phyloP scores from a whole-genome alignment of 495 filamentous ascomycete species.

The Penicillium salamii region DNA sequence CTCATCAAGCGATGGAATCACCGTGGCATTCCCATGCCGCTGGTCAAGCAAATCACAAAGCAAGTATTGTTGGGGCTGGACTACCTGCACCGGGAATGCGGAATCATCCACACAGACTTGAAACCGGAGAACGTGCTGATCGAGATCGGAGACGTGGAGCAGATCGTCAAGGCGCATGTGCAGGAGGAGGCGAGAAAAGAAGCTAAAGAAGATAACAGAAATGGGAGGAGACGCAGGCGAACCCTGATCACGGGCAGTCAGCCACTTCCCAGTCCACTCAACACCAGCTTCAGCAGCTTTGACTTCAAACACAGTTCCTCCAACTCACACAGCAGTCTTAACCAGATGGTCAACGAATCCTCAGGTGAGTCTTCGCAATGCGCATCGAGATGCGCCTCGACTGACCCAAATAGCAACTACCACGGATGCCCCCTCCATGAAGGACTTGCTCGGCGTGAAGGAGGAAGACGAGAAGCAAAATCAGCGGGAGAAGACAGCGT shows the following conservation, averaged over 20 bases:
- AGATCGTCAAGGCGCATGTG: constrained; percentile 93
- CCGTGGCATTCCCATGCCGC: constrained; percentile 88
- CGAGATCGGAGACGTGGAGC: constrained; percentile 97
- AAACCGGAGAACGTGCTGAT: constrained; percentile 99
- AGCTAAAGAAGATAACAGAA: constrained; percentile 86
- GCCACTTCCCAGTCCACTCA: constrained; percentile 90
- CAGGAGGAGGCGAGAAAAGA: constrained; percentile 70
- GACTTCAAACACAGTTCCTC: constrained; percentile 70
- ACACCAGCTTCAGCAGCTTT: constrained; percentile 78
- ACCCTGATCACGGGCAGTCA: constrained; percentile 98
- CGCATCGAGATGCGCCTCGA: neutral
- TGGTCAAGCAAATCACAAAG: constrained; percentile 98
- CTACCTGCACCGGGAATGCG: constrained; percentile 95
- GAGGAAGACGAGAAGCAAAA: constrained; percentile 70
- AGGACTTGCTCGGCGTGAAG: constrained; percentile 59
- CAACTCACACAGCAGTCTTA: constrained; percentile 77
- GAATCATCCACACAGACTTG: constrained; percentile 97
- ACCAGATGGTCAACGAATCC: constrained; percentile 73
- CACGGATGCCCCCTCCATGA: constrained; percentile 52
- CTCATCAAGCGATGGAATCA: constrained; percentile 99
- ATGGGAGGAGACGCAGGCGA: constrained; percentile 85
- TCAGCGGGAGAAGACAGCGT: constrained; percentile 93
- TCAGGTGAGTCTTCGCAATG: constrained; percentile 49
- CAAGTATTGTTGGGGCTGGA: constrained; percentile 94
- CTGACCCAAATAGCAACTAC: constrained; percentile 5